Conservation (phyloP, 139 green algal genomes). For the Haematococcus lacustris region DNA sequence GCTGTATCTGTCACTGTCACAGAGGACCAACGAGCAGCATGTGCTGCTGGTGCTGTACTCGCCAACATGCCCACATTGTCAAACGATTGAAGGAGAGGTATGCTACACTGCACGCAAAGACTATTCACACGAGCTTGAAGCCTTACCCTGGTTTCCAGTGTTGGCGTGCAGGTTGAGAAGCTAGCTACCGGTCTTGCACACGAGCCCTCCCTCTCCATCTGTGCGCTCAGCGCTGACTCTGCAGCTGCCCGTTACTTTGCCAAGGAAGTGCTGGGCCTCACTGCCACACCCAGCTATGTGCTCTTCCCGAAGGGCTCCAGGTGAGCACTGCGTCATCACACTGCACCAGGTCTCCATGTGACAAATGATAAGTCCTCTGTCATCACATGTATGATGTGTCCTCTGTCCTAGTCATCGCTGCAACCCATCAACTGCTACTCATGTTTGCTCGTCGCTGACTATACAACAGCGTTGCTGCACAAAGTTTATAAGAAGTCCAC, state of each 20-base stretch:
- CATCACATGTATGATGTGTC: too few relatives aligned
- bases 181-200: constrained; percentile 21
- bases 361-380: too few relatives aligned
- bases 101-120: too few relatives aligned
- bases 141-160: too few relatives aligned
- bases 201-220: constrained; percentile 5
- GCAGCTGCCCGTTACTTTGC: constrained; percentile 19
- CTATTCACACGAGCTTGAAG: too few relatives aligned
- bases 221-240: constrained; percentile 13
- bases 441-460: too few relatives aligned
- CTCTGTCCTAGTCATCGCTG: too few relatives aligned
- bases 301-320: constrained; percentile 31
- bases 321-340: constrained; percentile 2
- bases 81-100: constrained; percentile 29
- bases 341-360: too few relatives aligned
- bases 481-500: too few relatives aligned
- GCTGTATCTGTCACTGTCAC: constrained; percentile 25
- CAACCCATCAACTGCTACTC: too few relatives aligned
- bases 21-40: constrained; percentile 27
- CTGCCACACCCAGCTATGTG: constrained; percentile 19
- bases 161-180: constrained; percentile 16
- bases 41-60: constrained; percentile 46
- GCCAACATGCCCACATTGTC: constrained; percentile 30
- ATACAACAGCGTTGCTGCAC: too few relatives aligned
- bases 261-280: constrained; percentile 27